A percentile compares a stretch with the other conserved stretches of the same genome.
These are phyloP conservation scores for Tolypocladium guangdongense DNA, from an alignment of 2,329 filamentous ascomycete genomes.

Conservation along the genomic window DNA sequence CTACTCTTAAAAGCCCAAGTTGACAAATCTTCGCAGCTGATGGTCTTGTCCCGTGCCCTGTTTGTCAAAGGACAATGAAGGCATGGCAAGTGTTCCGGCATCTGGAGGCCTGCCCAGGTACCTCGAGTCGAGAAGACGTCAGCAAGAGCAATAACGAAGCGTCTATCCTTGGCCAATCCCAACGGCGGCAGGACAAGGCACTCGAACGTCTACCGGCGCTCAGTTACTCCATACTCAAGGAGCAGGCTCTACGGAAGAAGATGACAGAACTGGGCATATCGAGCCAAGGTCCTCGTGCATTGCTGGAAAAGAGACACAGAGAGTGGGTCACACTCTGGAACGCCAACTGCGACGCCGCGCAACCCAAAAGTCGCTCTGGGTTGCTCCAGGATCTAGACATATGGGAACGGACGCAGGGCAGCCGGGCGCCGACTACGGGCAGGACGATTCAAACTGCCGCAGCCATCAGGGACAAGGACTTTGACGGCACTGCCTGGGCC, in stretches of 20 bases:
- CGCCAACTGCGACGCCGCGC: slow-evolving; percentile 80
- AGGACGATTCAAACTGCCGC: slow-evolving; percentile 25
- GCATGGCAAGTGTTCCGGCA: slow-evolving; percentile 67
- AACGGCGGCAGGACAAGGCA: slow-evolving; percentile 23
- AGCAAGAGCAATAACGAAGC: neutral
- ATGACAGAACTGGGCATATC: slow-evolving; percentile 71
- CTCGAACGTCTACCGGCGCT: slow-evolving; percentile 63
- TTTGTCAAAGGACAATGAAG: slow-evolving; percentile 74
- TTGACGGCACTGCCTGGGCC: slow-evolving; percentile 70
- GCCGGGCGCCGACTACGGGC: slow-evolving; percentile 34
- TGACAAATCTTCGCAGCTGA: slow-evolving; percentile 37
- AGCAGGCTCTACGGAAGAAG: slow-evolving; percentile 67
- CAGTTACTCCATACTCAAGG: slow-evolving; percentile 81
- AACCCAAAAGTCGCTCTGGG: slow-evolving; percentile 58
- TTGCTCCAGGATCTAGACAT: slow-evolving; percentile 68
- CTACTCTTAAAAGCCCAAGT: neutral
- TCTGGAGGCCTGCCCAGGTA: slow-evolving; percentile 52
- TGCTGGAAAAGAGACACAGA: slow-evolving; percentile 70
- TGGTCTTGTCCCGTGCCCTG: slow-evolving; percentile 72
- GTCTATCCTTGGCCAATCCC: slow-evolving; percentile 9
- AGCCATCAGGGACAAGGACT: slow-evolving; percentile 74
- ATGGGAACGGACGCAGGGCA: slow-evolving; percentile 80
- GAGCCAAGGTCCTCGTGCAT: slow-evolving; percentile 50
- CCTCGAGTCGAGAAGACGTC: slow-evolving; percentile 10
- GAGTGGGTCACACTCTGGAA: slow-evolving; percentile 98